Evolutionary conservation across 768 basidiomycete genomes (phyloP).

Genomic region (Auriscalpium orientale): DNA sequence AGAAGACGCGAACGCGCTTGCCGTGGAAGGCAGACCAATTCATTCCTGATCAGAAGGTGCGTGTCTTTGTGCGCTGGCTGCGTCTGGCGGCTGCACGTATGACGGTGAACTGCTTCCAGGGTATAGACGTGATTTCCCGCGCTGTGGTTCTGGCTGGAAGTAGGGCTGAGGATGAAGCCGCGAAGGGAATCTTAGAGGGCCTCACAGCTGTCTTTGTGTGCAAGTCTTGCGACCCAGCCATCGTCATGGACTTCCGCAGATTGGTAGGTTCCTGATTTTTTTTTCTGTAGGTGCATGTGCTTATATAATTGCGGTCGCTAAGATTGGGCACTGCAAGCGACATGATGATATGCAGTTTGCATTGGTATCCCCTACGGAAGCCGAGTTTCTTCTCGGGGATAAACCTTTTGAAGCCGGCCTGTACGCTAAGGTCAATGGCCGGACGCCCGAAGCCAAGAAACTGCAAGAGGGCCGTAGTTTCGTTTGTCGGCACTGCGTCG

Average conservation of each 20-base stretch:
- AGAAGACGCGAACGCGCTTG: conserved; percentile 20
- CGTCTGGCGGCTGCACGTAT: neutral
- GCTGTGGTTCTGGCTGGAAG: neutral
- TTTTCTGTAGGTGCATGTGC: neutral
- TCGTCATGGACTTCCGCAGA: conserved; percentile 11
- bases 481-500: conserved; percentile 12
- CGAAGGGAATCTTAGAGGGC: neutral
- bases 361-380: neutral
- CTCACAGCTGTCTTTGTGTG: conserved; percentile 4
- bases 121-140: conserved; percentile 5
- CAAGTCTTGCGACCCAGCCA: conserved; percentile 5
- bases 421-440: neutral
- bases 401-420: conserved; percentile 1
- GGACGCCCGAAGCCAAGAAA: neutral
- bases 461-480: conserved; percentile 8
- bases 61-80: neutral
- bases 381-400: neutral
- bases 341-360: conserved; percentile 8
- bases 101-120: conserved; percentile 1
- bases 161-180: neutral
- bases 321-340: conserved; percentile 10
- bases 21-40: conserved; percentile 48
- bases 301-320: neutral
- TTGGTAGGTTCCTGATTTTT: conserved; percentile 3
- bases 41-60: conserved; percentile 50